Conservation (phyloP, 306 rosid genomes). For the Hylodesmum podocarpum region DNA sequence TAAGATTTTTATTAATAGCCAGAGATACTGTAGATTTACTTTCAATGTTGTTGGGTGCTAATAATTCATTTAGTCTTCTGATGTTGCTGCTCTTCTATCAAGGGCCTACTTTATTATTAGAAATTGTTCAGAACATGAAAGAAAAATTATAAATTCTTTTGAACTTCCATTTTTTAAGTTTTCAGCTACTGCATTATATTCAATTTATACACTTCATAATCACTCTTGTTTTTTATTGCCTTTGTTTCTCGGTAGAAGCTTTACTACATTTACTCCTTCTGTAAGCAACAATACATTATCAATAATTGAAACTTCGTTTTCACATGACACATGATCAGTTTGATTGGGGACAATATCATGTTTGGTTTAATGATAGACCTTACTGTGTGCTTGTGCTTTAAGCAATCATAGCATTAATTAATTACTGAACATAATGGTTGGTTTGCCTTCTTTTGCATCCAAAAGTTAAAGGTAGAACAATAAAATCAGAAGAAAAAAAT, state of each 20-base stretch:
- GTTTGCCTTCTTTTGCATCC: conserved; percentile 3
- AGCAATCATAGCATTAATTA: conserved; percentile 3
- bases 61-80: neutral
- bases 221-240: neutral
- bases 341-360: neutral
- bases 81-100: neutral
- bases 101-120: neutral
- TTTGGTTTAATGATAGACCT: neutral
- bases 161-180: neutral
- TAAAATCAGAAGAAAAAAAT: neutral
- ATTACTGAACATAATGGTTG: neutral
- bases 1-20: conserved; percentile 44
- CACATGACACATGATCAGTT: neutral
- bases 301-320: conserved; percentile 11
- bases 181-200: neutral
- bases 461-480: neutral
- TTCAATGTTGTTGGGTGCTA: neutral
- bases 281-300: neutral
- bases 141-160: neutral
- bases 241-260: neutral
- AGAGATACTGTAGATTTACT: neutral
- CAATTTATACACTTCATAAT: neutral
- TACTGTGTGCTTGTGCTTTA: neutral
- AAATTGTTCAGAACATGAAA: neutral
- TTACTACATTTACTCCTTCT: neutral